phyloP scores from a whole-genome alignment of 1,284 basidiomycete genomes.

The Austroboletus olivaceoglutinosus region DNA sequence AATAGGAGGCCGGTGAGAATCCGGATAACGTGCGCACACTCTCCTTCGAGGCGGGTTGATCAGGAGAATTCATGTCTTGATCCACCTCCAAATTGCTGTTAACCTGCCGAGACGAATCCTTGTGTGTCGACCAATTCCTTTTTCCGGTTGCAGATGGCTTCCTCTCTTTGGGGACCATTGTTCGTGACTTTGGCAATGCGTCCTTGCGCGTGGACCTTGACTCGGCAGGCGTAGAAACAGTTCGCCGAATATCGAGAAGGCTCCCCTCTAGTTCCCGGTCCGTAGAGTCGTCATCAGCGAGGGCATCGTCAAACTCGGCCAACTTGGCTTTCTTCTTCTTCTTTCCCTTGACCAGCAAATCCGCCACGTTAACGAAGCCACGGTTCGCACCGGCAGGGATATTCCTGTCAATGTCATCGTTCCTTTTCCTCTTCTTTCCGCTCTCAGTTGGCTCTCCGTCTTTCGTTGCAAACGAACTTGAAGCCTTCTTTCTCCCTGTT shows the following conservation, averaged over 20 bases:
- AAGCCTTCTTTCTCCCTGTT: slow-evolving; percentile 37
- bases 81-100: slow-evolving; percentile 56
- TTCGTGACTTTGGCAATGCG: slow-evolving; percentile 39
- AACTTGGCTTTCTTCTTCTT: slow-evolving; percentile 48
- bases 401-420: slow-evolving; percentile 62
- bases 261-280: slow-evolving; percentile 60
- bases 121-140: slow-evolving; percentile 31
- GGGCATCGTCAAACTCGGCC: slow-evolving; percentile 32
- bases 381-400: slow-evolving; percentile 62
- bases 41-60: slow-evolving; percentile 3
- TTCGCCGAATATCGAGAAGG: slow-evolving; percentile 45
- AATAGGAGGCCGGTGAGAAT: slow-evolving; percentile 10
- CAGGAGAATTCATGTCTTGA: slow-evolving; percentile 19
- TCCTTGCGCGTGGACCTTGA: slow-evolving; percentile 31
- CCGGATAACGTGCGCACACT: slow-evolving; percentile 2
- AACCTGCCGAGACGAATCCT: slow-evolving; percentile 42
- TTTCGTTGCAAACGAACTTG: slow-evolving; percentile 14
- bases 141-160: slow-evolving; percentile 35
- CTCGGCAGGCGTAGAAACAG: slow-evolving; percentile 44
- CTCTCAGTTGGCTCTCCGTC: slow-evolving; percentile 30
- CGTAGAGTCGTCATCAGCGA: slow-evolving; percentile 58
- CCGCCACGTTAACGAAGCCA: slow-evolving; percentile 62
- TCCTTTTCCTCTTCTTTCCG: slow-evolving; percentile 65
- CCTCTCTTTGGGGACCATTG: slow-evolving; percentile 21
- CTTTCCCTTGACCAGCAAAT: slow-evolving; percentile 47